Base-by-base conservation (phyloP, 176 grass and related monocot genomes). In the Musa acuminata region DNA sequence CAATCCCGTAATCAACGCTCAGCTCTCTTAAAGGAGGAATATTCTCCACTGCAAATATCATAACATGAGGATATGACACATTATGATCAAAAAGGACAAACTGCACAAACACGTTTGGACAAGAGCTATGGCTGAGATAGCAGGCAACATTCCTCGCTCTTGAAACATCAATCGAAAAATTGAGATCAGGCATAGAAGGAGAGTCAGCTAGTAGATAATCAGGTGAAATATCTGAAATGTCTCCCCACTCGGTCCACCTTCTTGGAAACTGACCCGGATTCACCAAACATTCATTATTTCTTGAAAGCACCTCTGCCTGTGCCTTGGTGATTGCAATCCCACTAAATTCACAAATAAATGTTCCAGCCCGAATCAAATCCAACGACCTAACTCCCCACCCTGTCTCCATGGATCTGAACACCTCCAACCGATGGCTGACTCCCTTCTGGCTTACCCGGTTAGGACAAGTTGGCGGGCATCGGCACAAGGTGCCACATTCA, bases 11-110 rank as follows among this genome's bases (percentile, higher is more conserved):
- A 48, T 97, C 94, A 16, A 97, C 83, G 85, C 84, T 89, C 62
- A 97, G 82, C 78, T 93, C 94, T 25, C 85, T 79, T 82, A 97
- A 81, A 7, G 94, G 90, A 20, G 94, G 94, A 53, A 97, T 98
- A 55, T 91, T 88, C 71, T 98, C 94, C 88, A 91, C 87, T 55
- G 94, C 82, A 59, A 93, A 93, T 68, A 91, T 77, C 94, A 98
- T 98, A 27, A 91, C 51, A 72, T 88, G 87, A 75, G 94, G 90
- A 78, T 55, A 89, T 0, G 73, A 75, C 48, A 78, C 80, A 49
- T 91, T 77, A 62, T 85, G 87, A 54, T 86, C 84, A 73, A 67
- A 79, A 14, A 89, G 13, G 13, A 98, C 82, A 69, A 78, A 84
- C 51, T 98, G 88, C 8, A 87, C 67, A 69, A 98, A 93, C 21